Evolutionary conservation across 352 stramenopile species (phyloP).

Genomic region (Phytophthora meadii): DNA sequence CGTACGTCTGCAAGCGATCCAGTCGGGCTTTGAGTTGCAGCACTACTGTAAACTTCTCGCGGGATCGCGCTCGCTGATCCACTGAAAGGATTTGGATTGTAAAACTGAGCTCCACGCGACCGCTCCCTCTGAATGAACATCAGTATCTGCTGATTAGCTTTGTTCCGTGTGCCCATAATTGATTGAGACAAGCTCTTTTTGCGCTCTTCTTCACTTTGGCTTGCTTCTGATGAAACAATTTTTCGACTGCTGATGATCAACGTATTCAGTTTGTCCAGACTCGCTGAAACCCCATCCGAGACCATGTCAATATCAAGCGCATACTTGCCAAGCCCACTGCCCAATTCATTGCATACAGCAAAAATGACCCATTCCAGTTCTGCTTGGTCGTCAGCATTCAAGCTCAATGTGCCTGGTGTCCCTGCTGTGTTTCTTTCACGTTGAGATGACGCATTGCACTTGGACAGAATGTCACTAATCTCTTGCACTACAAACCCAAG

Average conservation of each 20-base stretch:
- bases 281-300: conserved; percentile 58
- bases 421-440: neutral
- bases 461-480: conserved; percentile 69
- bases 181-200: conserved; percentile 3
- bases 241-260: conserved; percentile 51
- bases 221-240: conserved; percentile 26
- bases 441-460: conserved; percentile 14
- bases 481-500: conserved; percentile 79
- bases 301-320: conserved; percentile 72
- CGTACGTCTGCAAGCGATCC: conserved; percentile 26
- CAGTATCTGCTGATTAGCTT: conserved; percentile 59
- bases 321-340: conserved; percentile 73
- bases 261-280: conserved; percentile 77
- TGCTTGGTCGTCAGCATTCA: conserved; percentile 65
- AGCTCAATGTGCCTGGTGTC: conserved; percentile 6
- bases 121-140: conserved; percentile 62
- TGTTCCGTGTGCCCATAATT: conserved; percentile 4
- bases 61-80: conserved; percentile 7
- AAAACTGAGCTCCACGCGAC: conserved; percentile 61
- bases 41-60: neutral
- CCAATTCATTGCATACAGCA: conserved; percentile 78
- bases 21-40: neutral
- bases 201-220: conserved; percentile 11
- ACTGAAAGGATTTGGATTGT: conserved; percentile 37
- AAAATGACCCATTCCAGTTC: conserved; percentile 84